These are phyloP conservation scores for Alternaria triticimaculans DNA, from an alignment of 2,329 filamentous ascomycete genomes.

Conservation along the genomic window DNA sequence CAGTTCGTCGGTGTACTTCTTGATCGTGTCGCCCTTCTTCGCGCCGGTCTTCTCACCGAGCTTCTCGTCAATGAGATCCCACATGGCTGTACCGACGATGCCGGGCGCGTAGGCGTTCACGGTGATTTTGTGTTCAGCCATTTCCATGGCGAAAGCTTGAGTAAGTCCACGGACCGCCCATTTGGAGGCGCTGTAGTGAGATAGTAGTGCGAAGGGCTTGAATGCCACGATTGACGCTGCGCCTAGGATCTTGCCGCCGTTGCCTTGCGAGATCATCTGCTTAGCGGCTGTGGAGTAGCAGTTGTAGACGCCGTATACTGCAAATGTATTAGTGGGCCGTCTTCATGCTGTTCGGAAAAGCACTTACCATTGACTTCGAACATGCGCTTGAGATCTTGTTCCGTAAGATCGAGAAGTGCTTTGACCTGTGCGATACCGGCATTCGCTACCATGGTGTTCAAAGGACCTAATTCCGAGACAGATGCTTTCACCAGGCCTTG, in stretches of 20 bases:
- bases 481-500: conserved; percentile 59
- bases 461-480: conserved; percentile 61
- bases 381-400: conserved; percentile 64
- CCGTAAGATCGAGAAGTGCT: conserved; percentile 61
- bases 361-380: conserved; percentile 63
- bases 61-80: conserved; percentile 70
- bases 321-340: not conserved
- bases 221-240: conserved; percentile 63
- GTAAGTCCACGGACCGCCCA: conserved; percentile 71
- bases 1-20: conserved; percentile 60
- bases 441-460: conserved; percentile 64
- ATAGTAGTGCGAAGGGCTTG: conserved; percentile 64
- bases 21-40: conserved; percentile 61
- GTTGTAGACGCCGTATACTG: conserved; percentile 68
- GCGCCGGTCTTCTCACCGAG: conserved; percentile 60
- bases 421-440: conserved; percentile 68
- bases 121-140: conserved; percentile 69
- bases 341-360: not conserved
- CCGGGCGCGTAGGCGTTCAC: conserved; percentile 72
- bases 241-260: conserved; percentile 58
- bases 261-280: conserved; percentile 68
- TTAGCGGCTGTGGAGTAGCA: conserved; percentile 68
- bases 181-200: conserved; percentile 70
- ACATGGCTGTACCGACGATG: conserved; percentile 72
- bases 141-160: conserved; percentile 70